Percentiles rank a stretch among this genome's conserved stretches.
Conservation (phyloP, 129 eudicot genomes). For the Artemisia annua region DNA sequence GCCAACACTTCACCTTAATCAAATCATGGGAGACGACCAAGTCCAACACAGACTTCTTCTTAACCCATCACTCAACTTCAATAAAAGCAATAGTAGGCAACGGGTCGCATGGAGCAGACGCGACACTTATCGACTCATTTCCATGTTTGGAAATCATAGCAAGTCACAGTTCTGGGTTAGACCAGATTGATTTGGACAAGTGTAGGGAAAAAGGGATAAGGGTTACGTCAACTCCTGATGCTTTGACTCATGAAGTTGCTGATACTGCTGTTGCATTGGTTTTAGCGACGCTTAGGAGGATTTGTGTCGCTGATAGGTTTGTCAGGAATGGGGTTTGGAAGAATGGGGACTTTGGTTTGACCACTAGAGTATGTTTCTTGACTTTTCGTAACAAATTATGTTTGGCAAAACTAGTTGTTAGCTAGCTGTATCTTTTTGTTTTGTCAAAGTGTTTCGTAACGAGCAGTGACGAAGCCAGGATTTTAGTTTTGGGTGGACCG, state of each 20-base stretch:
- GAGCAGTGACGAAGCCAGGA: too few species aligned
- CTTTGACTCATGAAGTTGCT: conserved; percentile 87
- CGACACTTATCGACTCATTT: conserved; percentile 61
- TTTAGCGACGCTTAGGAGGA: conserved; percentile 16
- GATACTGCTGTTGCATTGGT: conserved; percentile 62
- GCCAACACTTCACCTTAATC: conserved; percentile 58
- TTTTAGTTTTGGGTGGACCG: too few species aligned
- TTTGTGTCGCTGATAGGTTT: too few species aligned
- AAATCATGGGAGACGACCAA: conserved; percentile 58
- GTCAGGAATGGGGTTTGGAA: too few species aligned
- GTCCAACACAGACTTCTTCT: conserved; percentile 31
- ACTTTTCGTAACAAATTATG: not conserved
- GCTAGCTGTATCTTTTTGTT: too few species aligned
- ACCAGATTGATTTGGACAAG: conserved; percentile 69
- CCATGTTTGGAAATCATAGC: conserved; percentile 77
- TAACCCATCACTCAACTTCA: conserved; percentile 40
- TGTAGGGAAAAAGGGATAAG: conserved; percentile 69
- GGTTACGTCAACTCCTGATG: conserved; percentile 87
- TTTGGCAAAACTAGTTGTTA: not conserved
- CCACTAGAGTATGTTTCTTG: too few species aligned
- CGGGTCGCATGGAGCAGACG: conserved; percentile 67
- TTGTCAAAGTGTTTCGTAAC: too few species aligned
- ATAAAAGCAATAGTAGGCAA: conserved; percentile 79
- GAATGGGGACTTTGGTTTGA: too few species aligned
- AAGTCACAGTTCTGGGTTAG: conserved; percentile 80